Percentiles rank a stretch among this genome's conserved stretches.
Conservation (phyloP, 768 basidiomycete genomes). For the Ramaria rubella region DNA sequence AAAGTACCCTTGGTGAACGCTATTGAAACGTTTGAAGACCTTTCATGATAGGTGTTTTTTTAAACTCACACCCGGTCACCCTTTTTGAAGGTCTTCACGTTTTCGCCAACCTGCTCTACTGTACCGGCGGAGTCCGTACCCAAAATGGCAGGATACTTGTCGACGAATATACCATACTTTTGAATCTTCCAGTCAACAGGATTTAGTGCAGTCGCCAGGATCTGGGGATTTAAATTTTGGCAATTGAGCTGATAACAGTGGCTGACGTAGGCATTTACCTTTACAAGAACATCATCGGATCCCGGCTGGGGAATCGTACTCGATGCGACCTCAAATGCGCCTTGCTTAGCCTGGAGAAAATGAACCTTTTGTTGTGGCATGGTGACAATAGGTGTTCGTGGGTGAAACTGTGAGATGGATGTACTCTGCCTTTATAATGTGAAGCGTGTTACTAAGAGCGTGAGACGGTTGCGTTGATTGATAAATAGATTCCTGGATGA, state of each 20-base stretch:
- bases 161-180: conserved; percentile 31
- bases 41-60: neutral
- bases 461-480: no score
- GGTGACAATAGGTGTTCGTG: no score
- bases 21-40: conserved; percentile 6
- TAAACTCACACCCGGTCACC: conserved; percentile 48
- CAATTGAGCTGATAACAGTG: neutral
- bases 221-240: neutral
- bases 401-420: no score
- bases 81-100: conserved; percentile 40
- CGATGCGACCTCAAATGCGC: neutral
- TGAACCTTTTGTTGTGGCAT: conserved; percentile 3
- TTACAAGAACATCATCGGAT: conserved; percentile 36
- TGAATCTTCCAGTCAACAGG: conserved; percentile 51
- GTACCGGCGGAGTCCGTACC: conserved; percentile 48
- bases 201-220: conserved; percentile 38
- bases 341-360: neutral
- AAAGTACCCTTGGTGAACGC: conserved; percentile 30
- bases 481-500: no score
- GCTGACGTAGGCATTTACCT: conserved; percentile 25
- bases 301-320: conserved; percentile 30
- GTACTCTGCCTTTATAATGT: no score
- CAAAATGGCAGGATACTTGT: conserved; percentile 38
- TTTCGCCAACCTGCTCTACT: conserved; percentile 45
- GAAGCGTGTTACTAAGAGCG: no score